Evolutionary conservation across 176 grass and related monocot genomes (phyloP), one percentile per base, ranked within the genome.

Genomic region (Aegilops speltoides): DNA sequence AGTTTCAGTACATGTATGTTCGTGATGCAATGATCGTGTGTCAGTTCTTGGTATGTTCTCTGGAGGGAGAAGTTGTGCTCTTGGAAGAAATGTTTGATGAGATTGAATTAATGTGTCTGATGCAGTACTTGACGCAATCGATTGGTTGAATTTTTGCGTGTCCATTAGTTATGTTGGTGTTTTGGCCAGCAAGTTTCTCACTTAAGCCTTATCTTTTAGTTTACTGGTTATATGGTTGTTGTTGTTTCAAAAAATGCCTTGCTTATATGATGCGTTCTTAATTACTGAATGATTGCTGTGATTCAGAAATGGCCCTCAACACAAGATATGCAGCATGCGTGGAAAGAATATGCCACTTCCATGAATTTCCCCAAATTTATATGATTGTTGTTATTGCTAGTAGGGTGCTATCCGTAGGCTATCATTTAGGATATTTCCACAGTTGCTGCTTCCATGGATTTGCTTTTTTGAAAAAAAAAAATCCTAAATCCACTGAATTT

Each of bases 281-380:
- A 36, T 73, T 83, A 25, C 12, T 45, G 10, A 3, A 17, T 20
- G 7, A 36, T 83, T 40, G 6, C 2, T 63, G 10, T 84, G 36
- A 61, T 75, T 62, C 36, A 63, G 36, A 73, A 62, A 74, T 84
- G 33, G 8, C 67, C 76, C 31, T 79, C 20, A 79, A 24, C 10
- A 14, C 15, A 52, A 52, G 48, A 17, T 52, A 52, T 17, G 48
- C 48, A 52, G 48, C 15, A 52, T 52, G 48, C 48, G 48, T 52
- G 48, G 48, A 52, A 52, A 52, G 15, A 52, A 52, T 52, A 52
- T 52, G 48, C 48, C 5, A 52, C 48, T 52, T 52, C 48, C n/a
- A 23, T 10, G 4, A 23, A 43, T 73, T 43, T 73, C 48, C 69
- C 13, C 41, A 73, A 73, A 15, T 73, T 24, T 73, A 24, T 43